phyloP scores from a whole-genome alignment of 805 yeast species.

The Wickerhamiella occidentalis region DNA sequence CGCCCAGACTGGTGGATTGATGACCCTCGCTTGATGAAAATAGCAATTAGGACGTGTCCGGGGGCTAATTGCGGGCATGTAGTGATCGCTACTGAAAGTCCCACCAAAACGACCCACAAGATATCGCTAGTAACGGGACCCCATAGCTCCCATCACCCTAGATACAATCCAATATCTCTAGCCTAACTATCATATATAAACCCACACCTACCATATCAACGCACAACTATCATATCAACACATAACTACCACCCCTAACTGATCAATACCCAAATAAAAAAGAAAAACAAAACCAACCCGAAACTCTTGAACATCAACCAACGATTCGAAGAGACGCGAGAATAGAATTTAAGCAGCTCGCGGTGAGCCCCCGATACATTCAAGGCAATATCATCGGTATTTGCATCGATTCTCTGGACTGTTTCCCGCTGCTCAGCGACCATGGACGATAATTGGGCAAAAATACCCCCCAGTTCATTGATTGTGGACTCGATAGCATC shows the following conservation, averaged over 20 bases:
- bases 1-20: no score
- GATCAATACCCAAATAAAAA: slow-evolving; percentile 27
- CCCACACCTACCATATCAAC: no score
- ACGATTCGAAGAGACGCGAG: slow-evolving; percentile 75
- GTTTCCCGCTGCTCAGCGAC: slow-evolving; percentile 95
- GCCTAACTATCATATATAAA: no score
- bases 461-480: slow-evolving; percentile 88
- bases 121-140: no score
- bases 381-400: slow-evolving; percentile 83
- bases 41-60: no score
- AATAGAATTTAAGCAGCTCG: slow-evolving; percentile 80
- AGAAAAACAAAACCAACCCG: slow-evolving; percentile 58
- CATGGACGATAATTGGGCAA: slow-evolving; percentile 93
- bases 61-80: no score
- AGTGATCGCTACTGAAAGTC: no score
- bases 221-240: no score
- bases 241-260: slow-evolving; percentile 6
- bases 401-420: slow-evolving; percentile 87
- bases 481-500: slow-evolving; percentile 96
- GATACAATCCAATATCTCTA: no score
- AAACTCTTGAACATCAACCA: slow-evolving; percentile 86
- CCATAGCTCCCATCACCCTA: no score
- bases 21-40: no score
- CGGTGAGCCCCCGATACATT: slow-evolving; percentile 91
- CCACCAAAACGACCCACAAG: no score